Evolutionary conservation across 2,329 filamentous ascomycete genomes (phyloP), one percentile per base, ranked within the genome.

Genomic region (Colletotrichum sojae): DNA sequence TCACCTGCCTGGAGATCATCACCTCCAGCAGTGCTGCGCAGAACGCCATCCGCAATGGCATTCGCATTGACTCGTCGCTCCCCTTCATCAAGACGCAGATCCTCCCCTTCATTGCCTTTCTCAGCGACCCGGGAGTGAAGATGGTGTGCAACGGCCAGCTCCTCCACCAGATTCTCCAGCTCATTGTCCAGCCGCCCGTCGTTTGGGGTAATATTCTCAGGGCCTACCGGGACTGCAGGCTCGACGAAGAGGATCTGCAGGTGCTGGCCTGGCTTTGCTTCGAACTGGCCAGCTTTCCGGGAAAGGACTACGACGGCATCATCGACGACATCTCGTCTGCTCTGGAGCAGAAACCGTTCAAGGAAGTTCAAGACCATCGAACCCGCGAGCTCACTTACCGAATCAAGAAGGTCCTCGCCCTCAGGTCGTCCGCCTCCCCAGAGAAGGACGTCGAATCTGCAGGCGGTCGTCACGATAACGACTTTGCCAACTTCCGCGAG

Each of bases 391-490:
- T 77, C 9, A 78, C 73, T 0, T 80, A 82, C 63, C 78, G 75
- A 20, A 83, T 85, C 52, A 75, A 82, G 39, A 83, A 82, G 46
- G 72, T 79, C 2, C 61, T 85, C 5, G 70, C 77, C 20, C 65
- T 80, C 48, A 76, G 76, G 6, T 62, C 43, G 15, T 54, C 55
- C 4, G 62, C 68, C 22, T 76, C 76, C 3, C 63, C 73, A 0
- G 52, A 52, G 8, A 18, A 69, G 8, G 49, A 54, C 15, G 36
- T 56, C 6, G 61, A 76, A 39, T 74, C 73, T 1, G 85, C 91
- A 0, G 92, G 92, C 0, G 91, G 91, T 0, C 85, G 92, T 0
- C 92, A 95, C 71, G 90, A 94, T 76, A 95, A 95, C 62, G 92
- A 94, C 73, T 87, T 86, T 74, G 80, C 74, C 1, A 84, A 93